Base-by-base conservation (phyloP, 352 stramenopile genomes). In the Globisporangium cystogenes region DNA sequence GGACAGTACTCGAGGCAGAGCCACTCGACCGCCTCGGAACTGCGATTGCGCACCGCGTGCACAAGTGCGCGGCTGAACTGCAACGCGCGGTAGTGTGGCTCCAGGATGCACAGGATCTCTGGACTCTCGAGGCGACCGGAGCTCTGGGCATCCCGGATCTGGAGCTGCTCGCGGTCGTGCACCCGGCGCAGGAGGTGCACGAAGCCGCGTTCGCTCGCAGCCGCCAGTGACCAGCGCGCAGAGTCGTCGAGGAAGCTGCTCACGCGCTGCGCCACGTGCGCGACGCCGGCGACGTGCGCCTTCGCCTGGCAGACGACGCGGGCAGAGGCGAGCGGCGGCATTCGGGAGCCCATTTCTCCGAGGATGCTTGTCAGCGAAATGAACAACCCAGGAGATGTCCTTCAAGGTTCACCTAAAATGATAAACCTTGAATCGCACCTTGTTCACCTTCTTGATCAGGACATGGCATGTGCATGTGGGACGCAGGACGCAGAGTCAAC, bases 51-150 rank as follows among this genome's bases (percentile, higher is more conserved):
- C 23, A 49, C 43, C 7, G 43, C 24, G 18, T 49, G 23, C 24
- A 36, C 43, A 5, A 49, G 43, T 14, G 43, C 43, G 18, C 11
- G 10, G 11, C 43, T 35, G 43, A 49, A 49, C 26, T 49, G 43
- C 23, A 49, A 26, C 26, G 24, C 24, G 24, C 15, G 23, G 26
- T 23, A 36, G 16, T 49, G 20, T 26, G 23, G 39, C 6, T 44
- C 39, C n/a, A 23, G 39, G 11, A 24, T 14, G 15, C 7, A 16
- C 21, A 1, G 18, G 39, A 10, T 14, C 2, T 44, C 39, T 6
- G n/a, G 20, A n/a, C 39, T 44, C 39, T 21, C 39, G 39, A 15
- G 14, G 39, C 20, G 5, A 2, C 12, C 0, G 33, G 33, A 18
- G 33, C 11, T 39, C 14, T 39, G 33, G 12, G 33, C 12, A 18